Percentiles rank a stretch among this genome's conserved stretches.
Conservation (phyloP, 2,329 filamentous ascomycete genomes). For the Zasmidium cellare region DNA sequence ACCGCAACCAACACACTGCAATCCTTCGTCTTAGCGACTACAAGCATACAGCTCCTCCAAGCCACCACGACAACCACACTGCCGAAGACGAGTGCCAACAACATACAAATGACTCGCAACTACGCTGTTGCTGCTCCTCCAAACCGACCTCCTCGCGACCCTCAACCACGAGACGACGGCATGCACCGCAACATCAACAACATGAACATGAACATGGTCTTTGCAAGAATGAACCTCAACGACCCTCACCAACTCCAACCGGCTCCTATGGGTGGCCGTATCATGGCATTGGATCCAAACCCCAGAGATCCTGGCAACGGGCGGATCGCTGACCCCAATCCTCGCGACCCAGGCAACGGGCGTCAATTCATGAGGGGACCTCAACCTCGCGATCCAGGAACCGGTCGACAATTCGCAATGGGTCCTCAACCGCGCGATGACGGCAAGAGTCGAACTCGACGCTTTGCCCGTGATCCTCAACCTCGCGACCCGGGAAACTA, state of each 20-base stretch:
- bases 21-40: not conserved
- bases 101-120: not conserved
- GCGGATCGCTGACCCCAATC: not conserved
- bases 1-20: not conserved
- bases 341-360: not conserved
- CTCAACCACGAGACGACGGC: constrained; percentile 3
- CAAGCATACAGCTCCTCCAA: not conserved
- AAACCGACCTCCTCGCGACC: not conserved
- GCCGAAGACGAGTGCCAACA: not conserved
- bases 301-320: constrained; percentile 15
- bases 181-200: not conserved
- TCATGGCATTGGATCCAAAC: not conserved
- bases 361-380: not conserved
- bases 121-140: not conserved
- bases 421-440: not conserved
- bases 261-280: not conserved
- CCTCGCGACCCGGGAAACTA: constrained; percentile 20
- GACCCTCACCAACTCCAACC: too few species aligned
- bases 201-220: not conserved
- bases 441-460: not conserved
- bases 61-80: not conserved
- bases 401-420: not conserved
- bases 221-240: constrained; percentile 6
- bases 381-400: not conserved
- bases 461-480: constrained; percentile 9